Percentiles rank a stretch among this genome's conserved stretches.
phyloP scores from a whole-genome alignment of 164 flowering plant species.

The Nymphaea thermarum region DNA sequence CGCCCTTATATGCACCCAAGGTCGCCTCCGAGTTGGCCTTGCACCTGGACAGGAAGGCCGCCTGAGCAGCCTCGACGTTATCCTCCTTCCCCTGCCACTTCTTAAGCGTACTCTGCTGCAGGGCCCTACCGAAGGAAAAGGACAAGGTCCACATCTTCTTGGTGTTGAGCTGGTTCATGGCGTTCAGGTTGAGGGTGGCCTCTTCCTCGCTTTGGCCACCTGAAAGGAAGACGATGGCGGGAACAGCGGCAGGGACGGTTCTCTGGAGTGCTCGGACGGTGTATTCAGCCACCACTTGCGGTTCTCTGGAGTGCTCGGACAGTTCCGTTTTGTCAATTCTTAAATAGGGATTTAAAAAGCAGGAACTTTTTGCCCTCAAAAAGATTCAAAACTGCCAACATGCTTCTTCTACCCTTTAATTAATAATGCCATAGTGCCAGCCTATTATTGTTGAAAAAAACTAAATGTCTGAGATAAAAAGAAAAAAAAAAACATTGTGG shows the following conservation, averaged over 20 bases:
- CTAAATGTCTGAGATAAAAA: no score
- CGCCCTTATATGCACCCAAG: constrained; percentile 36
- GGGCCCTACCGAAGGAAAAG: constrained; percentile 40
- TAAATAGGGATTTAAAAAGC: no score
- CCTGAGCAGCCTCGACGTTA: constrained; percentile 27
- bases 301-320: constrained; percentile 32
- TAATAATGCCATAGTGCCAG: no score
- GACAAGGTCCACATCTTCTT: constrained; percentile 42
- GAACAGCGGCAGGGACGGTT: constrained; percentile 36
- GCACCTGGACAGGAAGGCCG: constrained; percentile 31
- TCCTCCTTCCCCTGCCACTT: constrained; percentile 42
- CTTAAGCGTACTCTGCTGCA: constrained; percentile 44
- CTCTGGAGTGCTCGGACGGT: constrained; percentile 33
- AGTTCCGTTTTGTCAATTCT: no score
- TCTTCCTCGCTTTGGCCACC: constrained; percentile 48
- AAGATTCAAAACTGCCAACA: no score
- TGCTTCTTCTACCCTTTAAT: no score
- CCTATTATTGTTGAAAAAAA: no score
- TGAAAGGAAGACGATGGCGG: constrained; percentile 36
- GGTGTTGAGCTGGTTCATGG: constrained; percentile 37
- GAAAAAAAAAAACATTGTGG: no score
- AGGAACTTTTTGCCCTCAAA: no score
- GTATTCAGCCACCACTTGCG: constrained; percentile 36
- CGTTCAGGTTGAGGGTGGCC: constrained; percentile 37
- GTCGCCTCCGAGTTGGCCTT: constrained; percentile 49